These are phyloP conservation scores for Blakeslea trispora DNA, from an alignment of 371 early-diverging fungal genomes.

Conservation along the genomic window DNA sequence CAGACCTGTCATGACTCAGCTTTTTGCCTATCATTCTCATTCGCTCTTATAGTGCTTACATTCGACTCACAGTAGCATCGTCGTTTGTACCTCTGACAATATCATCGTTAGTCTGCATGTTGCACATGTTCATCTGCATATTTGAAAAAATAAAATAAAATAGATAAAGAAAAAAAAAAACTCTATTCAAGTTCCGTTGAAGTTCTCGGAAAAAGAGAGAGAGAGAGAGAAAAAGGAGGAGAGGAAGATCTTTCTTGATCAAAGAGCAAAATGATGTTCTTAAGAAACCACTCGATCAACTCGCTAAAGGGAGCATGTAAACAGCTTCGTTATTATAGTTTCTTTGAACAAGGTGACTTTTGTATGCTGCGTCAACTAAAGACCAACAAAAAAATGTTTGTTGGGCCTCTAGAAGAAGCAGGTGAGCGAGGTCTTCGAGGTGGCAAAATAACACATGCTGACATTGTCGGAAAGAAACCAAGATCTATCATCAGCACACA, in stretches of 20 bases:
- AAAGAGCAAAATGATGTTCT: neutral
- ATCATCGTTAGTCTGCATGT: constrained; percentile 46
- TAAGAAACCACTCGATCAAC: neutral
- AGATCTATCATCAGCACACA: constrained; percentile 50
- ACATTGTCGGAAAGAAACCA: constrained; percentile 53
- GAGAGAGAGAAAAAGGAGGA: too few species aligned
- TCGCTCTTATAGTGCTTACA: constrained; percentile 46
- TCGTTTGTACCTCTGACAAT: constrained; percentile 84
- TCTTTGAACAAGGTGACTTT: constrained; percentile 46
- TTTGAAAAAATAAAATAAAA: neutral
- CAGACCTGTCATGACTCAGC: constrained; percentile 62
- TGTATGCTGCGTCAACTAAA: constrained; percentile 48
- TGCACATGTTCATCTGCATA: neutral
- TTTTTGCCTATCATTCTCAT: neutral
- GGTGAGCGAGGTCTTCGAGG: constrained; percentile 31
- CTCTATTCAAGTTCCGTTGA: too few species aligned
- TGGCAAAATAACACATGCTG: constrained; percentile 52
- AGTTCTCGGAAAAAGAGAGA: too few species aligned
- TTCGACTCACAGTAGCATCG: constrained; percentile 81
- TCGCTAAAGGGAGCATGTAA: neutral
- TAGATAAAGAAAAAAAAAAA: too few species aligned
- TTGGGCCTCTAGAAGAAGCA: constrained; percentile 44
- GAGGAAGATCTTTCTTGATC: neutral
- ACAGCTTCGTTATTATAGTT: constrained; percentile 11
- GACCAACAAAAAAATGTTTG: constrained; percentile 40